Evolutionary conservation across 805 yeast genomes (phyloP), one percentile per base, ranked within the genome.

Genomic region (Debaryomyces castellii): DNA sequence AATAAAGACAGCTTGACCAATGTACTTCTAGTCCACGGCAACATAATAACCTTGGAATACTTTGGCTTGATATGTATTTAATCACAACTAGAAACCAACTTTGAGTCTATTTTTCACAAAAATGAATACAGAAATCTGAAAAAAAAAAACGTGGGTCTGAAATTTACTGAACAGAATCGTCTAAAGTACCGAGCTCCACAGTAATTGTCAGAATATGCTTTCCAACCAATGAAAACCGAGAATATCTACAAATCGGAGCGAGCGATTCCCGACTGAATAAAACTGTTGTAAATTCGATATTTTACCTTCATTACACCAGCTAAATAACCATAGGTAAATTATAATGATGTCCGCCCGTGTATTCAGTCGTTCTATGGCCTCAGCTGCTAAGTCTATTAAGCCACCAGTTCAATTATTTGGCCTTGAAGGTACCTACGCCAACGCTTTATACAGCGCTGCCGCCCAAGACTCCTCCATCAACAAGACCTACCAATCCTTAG

Each of bases 401-500:
- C 90, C 95, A 44, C 97, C 98, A 46, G 87, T 92, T 53, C 96
- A 90, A 80, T 80, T 92, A 67, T 92, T 81, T 63, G 98, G 98
- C 53, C 74, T 92, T 57, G 97, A 91, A 58, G 99, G 98, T 65
- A 90, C 98, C 54, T 92, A 92, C 71, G 99, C 98, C 58, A 80
- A 89, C 47, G 97, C 99, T 41, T 80, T 94, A 60, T 92, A 84
- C 82, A 77, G 91, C 45, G 97, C 98, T 18, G 85, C 98, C 46
- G 85, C 85, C 55, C 85, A 88, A 77, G 82, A 82, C 57, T 80
- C 95, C 28, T 76, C 89, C 8, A 74, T 90, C 57, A 92, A 84
- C 47, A 71, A 83, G 51, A 84, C 91, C 46, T 77, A 78, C 58
- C 75, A 76, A 61, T 81, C 91, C 35, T 81, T 94, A 60, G 67